These are phyloP conservation scores for Chimonanthus salicifolius DNA, from an alignment of 164 flowering plant species.

Conservation along the genomic window DNA sequence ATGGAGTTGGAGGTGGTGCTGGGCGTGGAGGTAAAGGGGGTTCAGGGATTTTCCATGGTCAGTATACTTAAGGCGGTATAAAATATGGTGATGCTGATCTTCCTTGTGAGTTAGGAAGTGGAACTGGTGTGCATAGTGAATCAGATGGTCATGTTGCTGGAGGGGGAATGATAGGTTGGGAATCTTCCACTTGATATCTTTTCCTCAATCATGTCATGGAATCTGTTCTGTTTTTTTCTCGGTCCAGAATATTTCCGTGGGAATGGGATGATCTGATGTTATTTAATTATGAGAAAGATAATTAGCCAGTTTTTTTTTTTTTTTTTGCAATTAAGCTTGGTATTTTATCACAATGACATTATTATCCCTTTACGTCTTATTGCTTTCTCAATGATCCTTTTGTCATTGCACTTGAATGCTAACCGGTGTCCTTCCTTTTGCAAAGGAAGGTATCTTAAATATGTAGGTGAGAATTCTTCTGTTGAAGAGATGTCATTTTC, in stretches of 20 bases:
- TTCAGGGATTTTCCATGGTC: constrained; percentile 50
- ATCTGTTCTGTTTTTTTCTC: neutral
- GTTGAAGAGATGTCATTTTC: neutral
- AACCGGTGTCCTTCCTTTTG: neutral
- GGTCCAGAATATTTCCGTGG: neutral
- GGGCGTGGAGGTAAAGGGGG: no score
- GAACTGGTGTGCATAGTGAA: constrained; percentile 50
- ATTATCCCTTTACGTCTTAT: neutral
- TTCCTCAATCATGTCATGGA: neutral
- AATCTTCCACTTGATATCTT: neutral
- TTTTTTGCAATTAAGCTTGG: no score
- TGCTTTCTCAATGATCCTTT: neutral
- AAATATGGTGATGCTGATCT: constrained; percentile 76
- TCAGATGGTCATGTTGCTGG: constrained; percentile 51
- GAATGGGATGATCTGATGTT: neutral
- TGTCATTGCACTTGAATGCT: neutral
- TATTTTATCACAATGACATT: neutral
- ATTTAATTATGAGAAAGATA: neutral
- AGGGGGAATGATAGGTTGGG: constrained; percentile 91
- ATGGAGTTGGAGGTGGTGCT: constrained; percentile 91
- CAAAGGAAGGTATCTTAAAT: neutral
- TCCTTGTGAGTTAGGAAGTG: constrained; percentile 98
- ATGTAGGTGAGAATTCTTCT: neutral
- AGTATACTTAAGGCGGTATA: constrained; percentile 63
- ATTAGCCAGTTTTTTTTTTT: no score